Conservation (phyloP, 441 rosid genomes). For the Hura crepitans region DNA sequence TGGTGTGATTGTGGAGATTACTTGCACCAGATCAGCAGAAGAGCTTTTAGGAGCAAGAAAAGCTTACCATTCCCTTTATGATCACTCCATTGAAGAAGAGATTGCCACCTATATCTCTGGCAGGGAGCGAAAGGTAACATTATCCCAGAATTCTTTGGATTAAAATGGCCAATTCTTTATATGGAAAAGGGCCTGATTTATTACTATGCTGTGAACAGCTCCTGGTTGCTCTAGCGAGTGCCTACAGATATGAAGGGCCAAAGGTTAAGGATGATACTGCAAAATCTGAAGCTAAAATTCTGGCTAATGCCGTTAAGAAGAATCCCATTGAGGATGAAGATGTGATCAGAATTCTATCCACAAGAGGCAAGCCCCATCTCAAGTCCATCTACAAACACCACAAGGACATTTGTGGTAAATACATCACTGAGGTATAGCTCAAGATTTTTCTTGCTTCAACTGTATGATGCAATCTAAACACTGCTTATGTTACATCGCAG, state of each 20-base stretch:
- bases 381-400: constrained; percentile 42
- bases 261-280: constrained; percentile 46
- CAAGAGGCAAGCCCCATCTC: constrained; percentile 76
- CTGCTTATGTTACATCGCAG: too few relatives aligned
- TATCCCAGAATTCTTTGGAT: neutral
- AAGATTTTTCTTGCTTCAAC: too few relatives aligned
- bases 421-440: constrained; percentile 43
- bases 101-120: constrained; percentile 50
- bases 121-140: constrained; percentile 51
- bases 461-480: too few relatives aligned
- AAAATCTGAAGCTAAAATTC: constrained; percentile 59
- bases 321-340: constrained; percentile 52
- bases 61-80: constrained; percentile 86
- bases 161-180: neutral
- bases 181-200: neutral
- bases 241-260: constrained; percentile 78
- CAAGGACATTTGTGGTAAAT: constrained; percentile 43
- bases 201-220: constrained; percentile 11
- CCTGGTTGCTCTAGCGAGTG: constrained; percentile 59
- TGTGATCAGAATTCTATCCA: constrained; percentile 56
- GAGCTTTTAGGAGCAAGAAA: constrained; percentile 75
- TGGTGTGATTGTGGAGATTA: constrained; percentile 57
- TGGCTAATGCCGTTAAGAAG: constrained; percentile 39
- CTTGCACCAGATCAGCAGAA: constrained; percentile 76
- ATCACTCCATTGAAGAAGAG: constrained; percentile 78